A percentile compares a stretch with the other conserved stretches of the same genome.
Evolutionary conservation across 768 basidiomycete genomes (phyloP).

Genomic region (Calocybe indica): DNA sequence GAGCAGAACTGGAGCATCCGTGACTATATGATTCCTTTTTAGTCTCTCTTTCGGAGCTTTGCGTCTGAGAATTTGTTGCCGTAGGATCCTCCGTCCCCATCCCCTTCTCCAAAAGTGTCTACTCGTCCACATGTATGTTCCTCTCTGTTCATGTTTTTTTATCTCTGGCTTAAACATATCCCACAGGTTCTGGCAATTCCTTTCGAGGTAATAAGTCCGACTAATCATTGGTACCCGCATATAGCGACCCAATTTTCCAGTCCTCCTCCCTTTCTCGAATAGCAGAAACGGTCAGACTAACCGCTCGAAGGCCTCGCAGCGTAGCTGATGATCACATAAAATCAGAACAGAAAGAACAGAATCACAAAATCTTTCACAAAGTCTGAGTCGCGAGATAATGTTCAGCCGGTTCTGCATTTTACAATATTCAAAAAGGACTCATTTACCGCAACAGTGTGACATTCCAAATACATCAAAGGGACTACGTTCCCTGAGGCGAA

Average conservation of each 20-base stretch:
- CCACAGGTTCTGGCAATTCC: neutral
- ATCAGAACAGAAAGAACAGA: no score
- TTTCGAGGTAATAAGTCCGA: neutral
- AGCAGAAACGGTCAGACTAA: no score
- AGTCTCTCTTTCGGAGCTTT: neutral
- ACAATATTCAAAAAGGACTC: neutral
- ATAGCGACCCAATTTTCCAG: no score
- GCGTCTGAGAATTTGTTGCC: neutral
- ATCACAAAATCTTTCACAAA: no score
- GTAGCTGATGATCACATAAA: no score
- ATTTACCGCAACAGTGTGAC: neutral
- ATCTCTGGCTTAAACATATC: neutral
- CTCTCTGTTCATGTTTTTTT: neutral
- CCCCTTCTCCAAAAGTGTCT: conserved; percentile 1
- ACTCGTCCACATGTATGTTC: neutral
- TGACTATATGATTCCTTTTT: neutral
- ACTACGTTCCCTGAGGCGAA: conserved; percentile 2
- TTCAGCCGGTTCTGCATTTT: neutral
- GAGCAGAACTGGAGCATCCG: neutral
- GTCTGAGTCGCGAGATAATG: no score
- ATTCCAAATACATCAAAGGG: neutral
- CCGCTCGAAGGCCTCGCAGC: no score
- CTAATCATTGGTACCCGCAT: no score
- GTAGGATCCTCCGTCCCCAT: conserved; percentile 1
- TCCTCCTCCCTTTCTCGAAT: no score